phyloP scores from a whole-genome alignment of 2,329 filamentous ascomycete genomes.

The Arthrinium puccinioides region DNA sequence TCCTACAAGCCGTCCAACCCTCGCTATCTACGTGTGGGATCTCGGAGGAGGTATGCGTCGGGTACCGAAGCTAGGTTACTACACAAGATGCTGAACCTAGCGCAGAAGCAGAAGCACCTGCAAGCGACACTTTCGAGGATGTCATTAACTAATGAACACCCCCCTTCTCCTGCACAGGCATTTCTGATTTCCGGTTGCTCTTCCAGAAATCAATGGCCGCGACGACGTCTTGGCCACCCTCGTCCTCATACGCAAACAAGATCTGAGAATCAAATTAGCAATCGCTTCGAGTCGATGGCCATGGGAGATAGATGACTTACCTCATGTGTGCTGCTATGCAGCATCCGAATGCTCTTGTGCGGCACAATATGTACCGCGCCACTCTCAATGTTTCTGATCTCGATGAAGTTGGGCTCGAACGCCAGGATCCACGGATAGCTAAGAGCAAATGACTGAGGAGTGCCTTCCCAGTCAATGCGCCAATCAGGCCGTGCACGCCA shows the following conservation, averaged over 20 bases:
- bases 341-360: conserved; percentile 93
- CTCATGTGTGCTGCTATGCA: conserved; percentile 95
- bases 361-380: conserved; percentile 93
- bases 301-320: conserved; percentile 56
- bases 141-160: conserved; percentile 1
- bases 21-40: no score
- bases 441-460: conserved; percentile 83
- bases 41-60: no score
- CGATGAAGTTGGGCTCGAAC: conserved; percentile 96
- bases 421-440: conserved; percentile 96
- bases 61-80: no score
- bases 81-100: no score
- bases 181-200: conserved; percentile 39
- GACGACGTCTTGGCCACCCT: conserved; percentile 85
- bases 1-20: no score
- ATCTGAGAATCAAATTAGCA: no score
- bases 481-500: conserved; percentile 95
- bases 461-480: conserved; percentile 96
- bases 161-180: conserved; percentile 7
- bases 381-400: conserved; percentile 91
- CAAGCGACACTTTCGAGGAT: no score
- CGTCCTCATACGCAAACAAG: conserved; percentile 94
- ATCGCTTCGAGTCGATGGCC: background rate
- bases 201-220: conserved; percentile 97
- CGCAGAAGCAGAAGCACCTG: no score